A percentile compares a stretch with the other conserved stretches of the same genome.
These are phyloP conservation scores for Coniella vitis DNA, from an alignment of 2,329 filamentous ascomycete species.

Conservation along the genomic window DNA sequence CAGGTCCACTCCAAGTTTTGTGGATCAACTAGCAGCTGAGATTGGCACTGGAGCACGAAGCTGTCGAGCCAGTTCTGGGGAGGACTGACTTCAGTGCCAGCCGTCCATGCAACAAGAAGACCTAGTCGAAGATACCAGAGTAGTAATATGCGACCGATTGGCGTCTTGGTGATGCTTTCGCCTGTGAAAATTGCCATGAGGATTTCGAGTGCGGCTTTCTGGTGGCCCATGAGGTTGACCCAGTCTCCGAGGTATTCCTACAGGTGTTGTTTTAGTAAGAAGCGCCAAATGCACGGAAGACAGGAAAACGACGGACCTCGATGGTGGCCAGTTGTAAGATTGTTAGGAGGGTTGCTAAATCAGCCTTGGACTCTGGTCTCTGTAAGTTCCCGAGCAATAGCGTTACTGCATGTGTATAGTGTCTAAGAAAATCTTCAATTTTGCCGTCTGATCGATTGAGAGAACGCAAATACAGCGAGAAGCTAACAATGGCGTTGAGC, in stretches of 20 bases:
- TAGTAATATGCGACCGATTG: slow-evolving; percentile 65
- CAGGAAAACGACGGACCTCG: slow-evolving; percentile 51
- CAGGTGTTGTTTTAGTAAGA: slow-evolving; percentile 5
- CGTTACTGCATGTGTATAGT: slow-evolving; percentile 84
- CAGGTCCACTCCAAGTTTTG: slow-evolving; percentile 59
- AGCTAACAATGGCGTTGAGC: slow-evolving; percentile 79
- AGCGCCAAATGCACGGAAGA: no score
- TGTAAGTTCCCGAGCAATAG: slow-evolving; percentile 66
- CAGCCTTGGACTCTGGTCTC: slow-evolving; percentile 59
- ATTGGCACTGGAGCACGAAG: slow-evolving; percentile 55
- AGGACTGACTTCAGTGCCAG: slow-evolving; percentile 67
- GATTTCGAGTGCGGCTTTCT: slow-evolving; percentile 80
- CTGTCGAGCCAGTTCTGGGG: slow-evolving; percentile 71
- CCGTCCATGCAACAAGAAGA: slow-evolving; percentile 74
- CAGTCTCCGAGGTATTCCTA: slow-evolving; percentile 94
- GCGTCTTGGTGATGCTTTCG: slow-evolving; percentile 63
- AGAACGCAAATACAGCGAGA: slow-evolving; percentile 80
- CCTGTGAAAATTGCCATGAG: slow-evolving; percentile 72
- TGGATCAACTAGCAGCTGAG: slow-evolving; percentile 53
- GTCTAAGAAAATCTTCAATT: slow-evolving; percentile 75
- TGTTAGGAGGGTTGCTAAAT: slow-evolving; percentile 70
- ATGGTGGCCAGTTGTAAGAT: slow-evolving; percentile 90
- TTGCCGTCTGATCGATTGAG: slow-evolving; percentile 63
- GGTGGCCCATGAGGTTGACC: slow-evolving; percentile 88
- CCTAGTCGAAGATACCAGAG: slow-evolving; percentile 92